Evolutionary conservation across 2,329 filamentous ascomycete genomes (phyloP), one percentile per base, ranked within the genome.

Genomic region (Colletotrichum tofieldiae): DNA sequence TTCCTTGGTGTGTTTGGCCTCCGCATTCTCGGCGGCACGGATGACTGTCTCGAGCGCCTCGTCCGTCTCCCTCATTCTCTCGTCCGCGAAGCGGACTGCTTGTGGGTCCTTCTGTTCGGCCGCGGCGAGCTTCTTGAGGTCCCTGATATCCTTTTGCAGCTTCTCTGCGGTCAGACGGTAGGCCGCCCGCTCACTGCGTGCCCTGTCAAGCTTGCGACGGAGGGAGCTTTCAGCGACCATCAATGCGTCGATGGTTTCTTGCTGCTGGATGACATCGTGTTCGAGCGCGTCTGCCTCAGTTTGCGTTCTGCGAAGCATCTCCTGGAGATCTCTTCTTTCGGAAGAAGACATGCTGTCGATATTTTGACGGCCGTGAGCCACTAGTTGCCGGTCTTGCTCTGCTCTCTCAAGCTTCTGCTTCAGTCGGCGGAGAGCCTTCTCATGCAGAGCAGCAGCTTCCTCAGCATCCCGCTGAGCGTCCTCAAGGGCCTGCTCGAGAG

Each of bases 1-100:
- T 83, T 97, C 94, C 81, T 91, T 92, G 77, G 87, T 85, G 80
- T 96, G 94, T 55, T 89, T 86, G 75, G 90, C 90, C 77, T 94
- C 91, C 56, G 92, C 91, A 61, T 88, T 86, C 76, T 89, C 86
- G 43, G 88, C 86, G 1, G 87, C 88, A 3, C 88, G 86, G 72
- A 90, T 87, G 20, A 90, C 85, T n/a, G 87, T 87, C 76, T 90
- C 88, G 59, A 90, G 86, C 59, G 91, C 86, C 67, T 85, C 80
- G 54, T 89, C 86, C 37, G 86, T 83, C 69, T 84, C 81, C 41
- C 78, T 77, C 41, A 75, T 72, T 54, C 83, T 79, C 51, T 77
- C 75, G 58, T 79, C 72, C 56, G 76, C 71, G 20, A 83, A 79
- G 35, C 78, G 75, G 16, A 79, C 78, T 35, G 76, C 75, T 12